Evolutionary conservation across 2,329 filamentous ascomycete genomes (phyloP).

Genomic region (Colletotrichum kahawae): DNA sequence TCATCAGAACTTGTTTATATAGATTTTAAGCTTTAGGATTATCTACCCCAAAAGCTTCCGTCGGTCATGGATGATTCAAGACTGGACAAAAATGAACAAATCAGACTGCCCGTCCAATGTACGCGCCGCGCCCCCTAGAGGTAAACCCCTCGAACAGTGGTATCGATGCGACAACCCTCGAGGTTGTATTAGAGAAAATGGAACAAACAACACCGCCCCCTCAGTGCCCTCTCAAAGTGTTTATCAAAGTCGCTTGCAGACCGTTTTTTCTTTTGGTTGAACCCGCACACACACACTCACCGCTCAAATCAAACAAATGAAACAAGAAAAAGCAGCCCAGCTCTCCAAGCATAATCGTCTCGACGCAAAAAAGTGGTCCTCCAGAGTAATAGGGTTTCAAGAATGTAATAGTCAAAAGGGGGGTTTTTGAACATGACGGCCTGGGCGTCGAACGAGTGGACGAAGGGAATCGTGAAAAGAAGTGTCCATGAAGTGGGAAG

Average conservation of each 20-base stretch:
- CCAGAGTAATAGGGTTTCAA: not conserved
- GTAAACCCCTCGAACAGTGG: not conserved
- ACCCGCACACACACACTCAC: not conserved
- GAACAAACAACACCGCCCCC: not conserved
- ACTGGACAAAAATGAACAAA: not conserved
- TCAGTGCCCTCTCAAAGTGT: not conserved
- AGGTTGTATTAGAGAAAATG: not conserved
- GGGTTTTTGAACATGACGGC: not conserved
- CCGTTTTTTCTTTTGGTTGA: not conserved
- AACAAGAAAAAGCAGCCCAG: not conserved
- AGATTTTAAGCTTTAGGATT: constrained; percentile 18
- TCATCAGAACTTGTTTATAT: not conserved
- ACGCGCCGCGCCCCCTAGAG: not conserved
- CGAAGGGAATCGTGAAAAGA: not conserved
- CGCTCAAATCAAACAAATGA: not conserved
- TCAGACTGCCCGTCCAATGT: not conserved
- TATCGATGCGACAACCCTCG: constrained; percentile 9
- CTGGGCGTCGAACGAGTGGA: not conserved
- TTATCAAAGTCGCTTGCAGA: not conserved
- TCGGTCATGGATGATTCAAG: not conserved
- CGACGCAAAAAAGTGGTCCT: constrained; percentile 7
- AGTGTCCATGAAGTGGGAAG: not conserved
- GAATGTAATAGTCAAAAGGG: not conserved
- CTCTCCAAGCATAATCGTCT: constrained; percentile 9
- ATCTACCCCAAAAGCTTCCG: not conserved